Base-by-base conservation (phyloP, 345 rosid species). In the Eutrema heterophyllum region DNA sequence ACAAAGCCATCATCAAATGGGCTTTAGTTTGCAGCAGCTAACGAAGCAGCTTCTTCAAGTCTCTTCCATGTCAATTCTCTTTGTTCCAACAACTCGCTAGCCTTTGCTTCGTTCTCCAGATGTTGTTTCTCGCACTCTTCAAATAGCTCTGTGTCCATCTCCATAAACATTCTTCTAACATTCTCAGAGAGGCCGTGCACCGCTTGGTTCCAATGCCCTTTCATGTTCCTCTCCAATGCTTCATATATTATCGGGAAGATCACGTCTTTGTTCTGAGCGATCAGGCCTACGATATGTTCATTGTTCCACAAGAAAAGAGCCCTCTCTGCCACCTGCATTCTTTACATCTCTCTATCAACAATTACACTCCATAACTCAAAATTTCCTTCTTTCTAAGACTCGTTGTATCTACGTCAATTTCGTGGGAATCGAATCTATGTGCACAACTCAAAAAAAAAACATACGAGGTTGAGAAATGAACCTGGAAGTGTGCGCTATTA, bases 221-320 rank as follows among this genome's bases (percentile, higher is more conserved):
- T 79, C 74, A 78, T 74, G 63, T 82, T 88, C 82, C 76, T 84
- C 83, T 84, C 93, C 72, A 88, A 52, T 15, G 87, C 82, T 56
- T 83, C 86, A 49, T 84, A 83, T 30, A 86, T 83, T 43, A 86
- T 78, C 3, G 93, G 88, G 35, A 86, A 79, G 40, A 88, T 83
- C 71, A 82, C 78, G 32, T 75, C 76, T 40, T 82, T 70, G 70
- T 86, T 84, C 72, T 84, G 76, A 9, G 83, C 76, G 43, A 88
- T 86, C 73, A 88, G 35, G 43, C 76, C 80, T 66, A 80, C 82
- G 27, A 88, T 77, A 64, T 88, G 88, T 41, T 86, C 90, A 9
- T 83, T 86, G 81, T 86, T 84, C 88, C 89, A 88, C 82, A 86
- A 79, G 82, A 83, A 88, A 39, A 88, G 72, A 33, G 87, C 82